phyloP scores from a whole-genome alignment of 805 yeast species.

The Saturnispora serradocipensis region DNA sequence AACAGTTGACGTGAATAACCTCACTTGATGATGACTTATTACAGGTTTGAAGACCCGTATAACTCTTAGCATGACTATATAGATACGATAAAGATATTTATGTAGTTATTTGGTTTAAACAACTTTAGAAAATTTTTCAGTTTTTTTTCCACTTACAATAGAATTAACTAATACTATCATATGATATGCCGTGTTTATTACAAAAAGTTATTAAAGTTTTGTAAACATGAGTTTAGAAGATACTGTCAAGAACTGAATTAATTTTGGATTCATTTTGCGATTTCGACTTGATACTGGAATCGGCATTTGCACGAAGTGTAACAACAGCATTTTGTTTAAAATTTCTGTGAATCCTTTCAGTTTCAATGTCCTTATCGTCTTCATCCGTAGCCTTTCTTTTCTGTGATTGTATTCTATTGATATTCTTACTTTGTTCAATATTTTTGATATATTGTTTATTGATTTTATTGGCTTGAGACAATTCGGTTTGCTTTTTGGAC shows the following conservation, averaged over 20 bases:
- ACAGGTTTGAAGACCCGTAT: not conserved
- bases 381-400: conserved; percentile 14
- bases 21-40: not conserved
- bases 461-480: conserved; percentile 79
- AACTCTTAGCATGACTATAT: not conserved
- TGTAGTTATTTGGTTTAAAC: not conserved
- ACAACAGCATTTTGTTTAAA: conserved; percentile 66
- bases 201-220: not conserved
- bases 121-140: not conserved
- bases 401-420: conserved; percentile 53
- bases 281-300: not conserved
- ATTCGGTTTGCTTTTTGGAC: conserved; percentile 77
- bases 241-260: conserved; percentile 41
- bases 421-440: conserved; percentile 79
- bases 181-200: not conserved
- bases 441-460: conserved; percentile 77
- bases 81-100: not conserved
- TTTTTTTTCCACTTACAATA: not conserved
- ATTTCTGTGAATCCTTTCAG: conserved; percentile 39
- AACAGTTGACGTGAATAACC: not conserved
- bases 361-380: conserved; percentile 15
- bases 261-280: conserved; percentile 29
- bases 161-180: not conserved
- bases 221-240: conserved; percentile 30
- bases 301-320: conserved; percentile 58